Evolutionary conservation across 1,284 basidiomycete species (phyloP).

Genomic region (Microbotryomycetes sp.): DNA sequence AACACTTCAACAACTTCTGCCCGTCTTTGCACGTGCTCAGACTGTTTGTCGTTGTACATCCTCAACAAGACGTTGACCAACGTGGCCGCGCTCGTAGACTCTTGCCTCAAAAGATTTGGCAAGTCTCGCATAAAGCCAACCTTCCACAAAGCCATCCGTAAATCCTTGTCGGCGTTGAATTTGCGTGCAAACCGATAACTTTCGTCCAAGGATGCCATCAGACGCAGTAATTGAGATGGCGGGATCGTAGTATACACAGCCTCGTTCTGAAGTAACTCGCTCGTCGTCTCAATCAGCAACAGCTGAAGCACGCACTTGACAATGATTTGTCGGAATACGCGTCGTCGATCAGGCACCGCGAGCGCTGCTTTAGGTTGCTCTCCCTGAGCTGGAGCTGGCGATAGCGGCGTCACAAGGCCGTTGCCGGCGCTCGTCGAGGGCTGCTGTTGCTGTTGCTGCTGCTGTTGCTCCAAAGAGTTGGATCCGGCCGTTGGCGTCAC

Average conservation of each 20-base stretch:
- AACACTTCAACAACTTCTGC: slow-evolving; percentile 80
- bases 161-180: slow-evolving; percentile 98
- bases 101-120: slow-evolving; percentile 95
- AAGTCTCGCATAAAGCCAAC: slow-evolving; percentile 99
- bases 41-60: slow-evolving; percentile 88
- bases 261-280: slow-evolving; percentile 86
- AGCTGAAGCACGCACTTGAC: slow-evolving; percentile 99
- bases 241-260: slow-evolving; percentile 92
- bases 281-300: slow-evolving; percentile 93
- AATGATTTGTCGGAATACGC: slow-evolving; percentile 97
- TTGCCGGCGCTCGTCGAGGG: slow-evolving; percentile 38
- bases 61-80: slow-evolving; percentile 83
- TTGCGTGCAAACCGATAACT: slow-evolving; percentile 94
- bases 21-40: slow-evolving; percentile 69
- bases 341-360: slow-evolving; percentile 49
- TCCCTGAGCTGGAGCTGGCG: slow-evolving; percentile 44
- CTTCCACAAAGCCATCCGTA: slow-evolving; percentile 97
- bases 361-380: slow-evolving; percentile 13
- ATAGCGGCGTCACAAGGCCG: slow-evolving; percentile 65
- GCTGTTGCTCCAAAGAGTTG: slow-evolving; percentile 49
- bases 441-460: slow-evolving; percentile 40
- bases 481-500: slow-evolving; percentile 53
- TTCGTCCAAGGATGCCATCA: slow-evolving; percentile 92
- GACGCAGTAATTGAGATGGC: slow-evolving; percentile 78
- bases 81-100: slow-evolving; percentile 92